A percentile compares a stretch with the other conserved stretches of the same genome.
phyloP scores from a whole-genome alignment of 768 basidiomycete genomes.

The Pholiota microspora region DNA sequence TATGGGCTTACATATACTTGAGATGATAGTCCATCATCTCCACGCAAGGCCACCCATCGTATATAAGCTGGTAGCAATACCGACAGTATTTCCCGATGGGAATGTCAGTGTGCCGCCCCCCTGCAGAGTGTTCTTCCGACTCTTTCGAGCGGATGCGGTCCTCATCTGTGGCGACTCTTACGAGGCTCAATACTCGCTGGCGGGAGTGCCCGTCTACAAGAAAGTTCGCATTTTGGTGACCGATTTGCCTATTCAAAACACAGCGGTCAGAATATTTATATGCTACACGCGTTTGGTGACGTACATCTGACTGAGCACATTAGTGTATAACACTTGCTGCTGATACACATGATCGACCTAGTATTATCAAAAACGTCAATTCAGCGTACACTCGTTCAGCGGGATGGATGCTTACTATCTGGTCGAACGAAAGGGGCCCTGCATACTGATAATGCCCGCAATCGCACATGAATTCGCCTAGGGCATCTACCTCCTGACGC shows the following conservation, averaged over 20 bases:
- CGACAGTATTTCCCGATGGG: background rate
- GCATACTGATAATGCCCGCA: background rate
- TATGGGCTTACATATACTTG: background rate
- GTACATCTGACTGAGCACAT: background rate
- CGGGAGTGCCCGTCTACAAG: conserved; percentile 2
- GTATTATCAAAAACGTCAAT: background rate
- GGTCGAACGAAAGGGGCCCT: conserved; percentile 1
- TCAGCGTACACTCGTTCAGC: background rate
- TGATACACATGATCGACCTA: conserved; percentile 4
- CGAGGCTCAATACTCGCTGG: background rate
- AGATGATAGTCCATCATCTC: conserved; percentile 6
- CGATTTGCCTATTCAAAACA: no score
- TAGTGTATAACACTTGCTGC: background rate
- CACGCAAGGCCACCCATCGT: background rate
- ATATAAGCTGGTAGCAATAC: background rate
- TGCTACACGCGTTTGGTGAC: no score
- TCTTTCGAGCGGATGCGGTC: background rate
- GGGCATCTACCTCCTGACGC: background rate
- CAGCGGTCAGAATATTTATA: no score
- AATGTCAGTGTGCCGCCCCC: background rate
- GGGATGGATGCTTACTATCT: background rate
- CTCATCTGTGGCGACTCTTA: background rate
- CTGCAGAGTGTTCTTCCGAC: background rate
- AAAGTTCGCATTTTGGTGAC: background rate
- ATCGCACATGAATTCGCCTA: background rate